These are phyloP conservation scores for Davidsoniella virescens DNA, from an alignment of 2,329 filamentous ascomycete species.

Conservation along the genomic window DNA sequence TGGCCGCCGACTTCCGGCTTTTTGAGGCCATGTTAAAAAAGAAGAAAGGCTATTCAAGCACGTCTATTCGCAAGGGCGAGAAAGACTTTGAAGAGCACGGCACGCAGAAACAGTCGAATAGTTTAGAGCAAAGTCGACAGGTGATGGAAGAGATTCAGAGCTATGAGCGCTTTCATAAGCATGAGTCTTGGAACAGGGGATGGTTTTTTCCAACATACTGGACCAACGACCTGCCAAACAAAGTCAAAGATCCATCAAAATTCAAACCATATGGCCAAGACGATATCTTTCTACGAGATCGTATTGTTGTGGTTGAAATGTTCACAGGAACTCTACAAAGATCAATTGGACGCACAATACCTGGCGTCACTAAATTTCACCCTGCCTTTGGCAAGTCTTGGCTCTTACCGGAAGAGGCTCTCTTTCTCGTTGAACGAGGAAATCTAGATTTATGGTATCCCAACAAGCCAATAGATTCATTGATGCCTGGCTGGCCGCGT, in stretches of 20 bases:
- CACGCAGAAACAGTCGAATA: conserved; percentile 61
- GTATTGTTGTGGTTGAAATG: conserved; percentile 52
- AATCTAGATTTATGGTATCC: conserved; percentile 82
- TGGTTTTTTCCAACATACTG: conserved; percentile 56
- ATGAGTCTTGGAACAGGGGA: conserved; percentile 48
- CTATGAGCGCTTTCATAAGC: conserved; percentile 58
- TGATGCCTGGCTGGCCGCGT: conserved; percentile 23
- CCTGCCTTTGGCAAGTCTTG: conserved; percentile 50
- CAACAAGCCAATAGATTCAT: conserved; percentile 30
- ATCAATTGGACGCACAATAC: conserved; percentile 53
- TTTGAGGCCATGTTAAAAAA: conserved; percentile 38
- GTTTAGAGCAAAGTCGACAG: conserved; percentile 63
- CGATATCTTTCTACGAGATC: conserved; percentile 24
- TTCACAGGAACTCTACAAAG: conserved; percentile 57
- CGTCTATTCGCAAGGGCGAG: conserved; percentile 75
- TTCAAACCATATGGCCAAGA: conserved; percentile 11
- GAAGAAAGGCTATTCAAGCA: conserved; percentile 35
- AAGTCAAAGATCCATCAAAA: conserved; percentile 11
- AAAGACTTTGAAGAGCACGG: conserved; percentile 96
- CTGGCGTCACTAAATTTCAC: conserved; percentile 35
- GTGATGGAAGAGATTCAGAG: conserved; percentile 82
- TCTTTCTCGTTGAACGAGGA: conserved; percentile 79
- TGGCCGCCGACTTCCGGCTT: conserved; percentile 75
- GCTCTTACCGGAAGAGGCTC: conserved; percentile 79
- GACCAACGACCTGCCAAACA: conserved; percentile 18